Base-by-base conservation (phyloP, 139 green algal species). In the Closterium sp. region DNA sequence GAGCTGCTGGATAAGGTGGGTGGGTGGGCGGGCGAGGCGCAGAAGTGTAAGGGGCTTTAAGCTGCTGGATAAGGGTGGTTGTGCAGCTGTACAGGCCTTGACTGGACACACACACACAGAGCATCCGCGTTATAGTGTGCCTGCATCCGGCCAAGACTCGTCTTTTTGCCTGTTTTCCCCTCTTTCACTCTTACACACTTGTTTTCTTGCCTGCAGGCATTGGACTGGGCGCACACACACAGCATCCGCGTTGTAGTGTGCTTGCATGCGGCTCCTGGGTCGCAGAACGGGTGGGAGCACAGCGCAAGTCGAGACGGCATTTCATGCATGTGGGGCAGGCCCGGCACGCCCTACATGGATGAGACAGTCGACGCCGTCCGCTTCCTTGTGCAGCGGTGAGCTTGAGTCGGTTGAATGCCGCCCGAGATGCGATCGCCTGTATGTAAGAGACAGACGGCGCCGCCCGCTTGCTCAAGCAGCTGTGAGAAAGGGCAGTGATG, bases 81-180 rank as follows among this genome's bases (percentile, higher is more conserved):
- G 50, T 19, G n/a, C n/a, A n/a, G n/a, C n/a, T n/a, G n/a, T n/a
- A n/a, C n/a, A n/a, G n/a, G n/a, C n/a, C 38, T 93, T 4, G 85
- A 42, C 4, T 93, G 90, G 90, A 85, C 27, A 6, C 24, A 79
- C 21, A 89, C 27, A 38, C 85, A 93, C 31, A 31, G n/a, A n/a
- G 85, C 19, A 38, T 93, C 24, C 90, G 90, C 27, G 90, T 93
- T 31, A 87, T 93, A 27, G 21, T 93, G 79, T 93, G 90, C 30
- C 29, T 93, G 79, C 90, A 93, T 29, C 84, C 85, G 10, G 73
- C 73, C n/a, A 70, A 70, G 2, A 70, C 21, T 19, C 50, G 19
- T 19, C 17, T n/a, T n/a, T n/a, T n/a, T n/a, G n/a, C n/a, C n/a
- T n/a, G n/a, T n/a, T n/a, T n/a, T n/a, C n/a, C n/a, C n/a, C n/a